These are phyloP conservation scores for Wickerhamiella allomyrinae DNA, from an alignment of 805 yeast species.

Conservation along the genomic window DNA sequence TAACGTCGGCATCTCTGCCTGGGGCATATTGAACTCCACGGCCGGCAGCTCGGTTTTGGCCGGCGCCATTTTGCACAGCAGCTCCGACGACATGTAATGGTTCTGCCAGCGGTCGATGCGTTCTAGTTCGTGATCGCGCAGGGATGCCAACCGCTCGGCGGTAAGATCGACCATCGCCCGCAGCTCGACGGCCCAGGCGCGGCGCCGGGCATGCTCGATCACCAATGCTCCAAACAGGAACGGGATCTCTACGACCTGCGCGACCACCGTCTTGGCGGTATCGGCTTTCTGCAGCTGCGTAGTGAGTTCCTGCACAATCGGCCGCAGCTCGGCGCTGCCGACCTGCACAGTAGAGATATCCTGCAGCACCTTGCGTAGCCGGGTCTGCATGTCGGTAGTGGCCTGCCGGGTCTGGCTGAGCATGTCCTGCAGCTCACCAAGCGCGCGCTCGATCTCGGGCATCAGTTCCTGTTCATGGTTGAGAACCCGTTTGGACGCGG, in stretches of 20 bases:
- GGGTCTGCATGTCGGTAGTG: conserved; percentile 2
- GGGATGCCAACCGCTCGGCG: conserved; percentile 39
- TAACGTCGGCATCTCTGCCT: conserved; percentile 14
- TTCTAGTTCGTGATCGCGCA: conserved; percentile 41
- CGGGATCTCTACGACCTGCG: conserved; percentile 25
- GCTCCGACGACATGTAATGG: conserved; percentile 29
- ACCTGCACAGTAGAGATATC: conserved; percentile 20
- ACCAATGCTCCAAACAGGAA: conserved; percentile 26
- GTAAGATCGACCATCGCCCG: conserved; percentile 30
- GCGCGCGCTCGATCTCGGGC: conserved; percentile 16
- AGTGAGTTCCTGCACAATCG: conserved; percentile 17
- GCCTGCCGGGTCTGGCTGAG: conserved; percentile 2
- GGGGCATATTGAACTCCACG: conserved; percentile 10
- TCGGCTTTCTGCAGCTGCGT: conserved; percentile 19
- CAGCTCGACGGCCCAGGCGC: conserved; percentile 19
- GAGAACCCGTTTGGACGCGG: conserved; percentile 6
- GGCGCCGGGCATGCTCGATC: conserved; percentile 24
- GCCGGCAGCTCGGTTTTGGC: neutral
- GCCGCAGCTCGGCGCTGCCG: conserved; percentile 18
- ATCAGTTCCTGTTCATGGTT: conserved; percentile 21
- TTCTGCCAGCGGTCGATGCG: conserved; percentile 39
- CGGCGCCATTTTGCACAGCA: conserved; percentile 10
- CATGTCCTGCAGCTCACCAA: conserved; percentile 13
- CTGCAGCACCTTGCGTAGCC: conserved; percentile 8
- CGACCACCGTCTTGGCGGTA: conserved; percentile 20